Conservation (phyloP, 768 basidiomycete genomes). For the Dendrothele bispora region DNA sequence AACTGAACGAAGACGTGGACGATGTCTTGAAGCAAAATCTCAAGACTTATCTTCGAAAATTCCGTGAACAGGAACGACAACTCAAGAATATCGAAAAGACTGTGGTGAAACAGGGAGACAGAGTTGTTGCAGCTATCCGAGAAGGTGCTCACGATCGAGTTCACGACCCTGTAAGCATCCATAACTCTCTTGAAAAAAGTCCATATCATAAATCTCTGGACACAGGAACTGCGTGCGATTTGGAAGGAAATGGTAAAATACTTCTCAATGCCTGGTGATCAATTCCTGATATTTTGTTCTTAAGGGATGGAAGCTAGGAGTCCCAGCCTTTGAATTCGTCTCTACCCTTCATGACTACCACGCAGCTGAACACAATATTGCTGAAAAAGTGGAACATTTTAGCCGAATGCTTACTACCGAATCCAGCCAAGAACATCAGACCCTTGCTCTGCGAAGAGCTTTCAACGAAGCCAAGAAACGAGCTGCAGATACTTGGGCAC, state of each 20-base stretch:
- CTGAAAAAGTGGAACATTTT: neutral
- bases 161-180: neutral
- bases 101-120: conserved; percentile 1
- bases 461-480: neutral
- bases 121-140: neutral
- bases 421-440: neutral
- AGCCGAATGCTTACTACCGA: no score
- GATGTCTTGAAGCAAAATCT: conserved; percentile 6
- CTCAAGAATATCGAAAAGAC: neutral
- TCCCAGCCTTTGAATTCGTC: conserved; percentile 2
- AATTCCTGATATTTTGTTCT: neutral
- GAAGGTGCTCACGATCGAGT: conserved; percentile 5
- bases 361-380: neutral
- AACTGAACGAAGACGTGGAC: neutral
- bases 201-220: no score
- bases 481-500: conserved; percentile 2
- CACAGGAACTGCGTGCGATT: conserved; percentile 2
- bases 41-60: no score
- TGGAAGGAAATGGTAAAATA: conserved; percentile 6
- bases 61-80: neutral
- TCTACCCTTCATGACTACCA: conserved; percentile 5
- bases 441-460: neutral
- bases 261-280: neutral
- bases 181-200: neutral
- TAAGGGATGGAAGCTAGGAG: conserved; percentile 6